Conservation (phyloP, 1,284 basidiomycete genomes). For the Naganishia sp. region DNA sequence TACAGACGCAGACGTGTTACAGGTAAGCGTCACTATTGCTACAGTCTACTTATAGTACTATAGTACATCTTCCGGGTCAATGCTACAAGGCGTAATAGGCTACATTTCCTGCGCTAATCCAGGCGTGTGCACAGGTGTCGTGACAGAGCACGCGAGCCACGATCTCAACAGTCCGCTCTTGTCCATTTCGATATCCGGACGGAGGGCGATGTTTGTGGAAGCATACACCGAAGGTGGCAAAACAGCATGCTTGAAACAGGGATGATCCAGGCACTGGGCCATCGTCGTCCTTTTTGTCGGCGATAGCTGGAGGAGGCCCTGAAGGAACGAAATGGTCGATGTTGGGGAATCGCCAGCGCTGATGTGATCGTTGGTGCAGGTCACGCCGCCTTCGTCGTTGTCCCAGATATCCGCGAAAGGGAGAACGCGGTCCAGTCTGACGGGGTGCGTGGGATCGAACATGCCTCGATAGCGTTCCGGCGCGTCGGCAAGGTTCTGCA, state of each 20-base stretch:
- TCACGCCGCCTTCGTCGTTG: conserved; percentile 21
- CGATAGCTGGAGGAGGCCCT: conserved; percentile 21
- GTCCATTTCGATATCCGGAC: conserved; percentile 16
- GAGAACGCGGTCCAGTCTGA: conserved; percentile 18
- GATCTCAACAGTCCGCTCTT: conserved; percentile 13
- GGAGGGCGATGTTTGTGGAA: conserved; percentile 7
- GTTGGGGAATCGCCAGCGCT: conserved; percentile 12
- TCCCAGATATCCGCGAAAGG: conserved; percentile 27
- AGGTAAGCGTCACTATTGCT: too few species aligned
- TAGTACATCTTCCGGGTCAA: neutral
- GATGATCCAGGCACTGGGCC: conserved; percentile 8
- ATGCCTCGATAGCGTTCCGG: conserved; percentile 21
- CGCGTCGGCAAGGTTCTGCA: conserved; percentile 11
- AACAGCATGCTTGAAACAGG: conserved; percentile 23
- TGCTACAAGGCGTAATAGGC: neutral
- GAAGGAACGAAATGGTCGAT: conserved; percentile 22
- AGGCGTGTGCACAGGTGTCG: conserved; percentile 11
- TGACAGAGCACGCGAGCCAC: conserved; percentile 13
- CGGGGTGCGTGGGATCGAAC: conserved; percentile 3
- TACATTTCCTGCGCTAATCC: conserved; percentile 1
- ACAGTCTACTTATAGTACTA: too few species aligned
- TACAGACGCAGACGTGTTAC: too few species aligned
- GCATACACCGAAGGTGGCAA: conserved; percentile 15
- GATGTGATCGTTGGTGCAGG: conserved; percentile 24
- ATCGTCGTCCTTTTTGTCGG: conserved; percentile 16